phyloP scores from a whole-genome alignment of 129 eudicot genomes.

The Ambrosia trifida region DNA sequence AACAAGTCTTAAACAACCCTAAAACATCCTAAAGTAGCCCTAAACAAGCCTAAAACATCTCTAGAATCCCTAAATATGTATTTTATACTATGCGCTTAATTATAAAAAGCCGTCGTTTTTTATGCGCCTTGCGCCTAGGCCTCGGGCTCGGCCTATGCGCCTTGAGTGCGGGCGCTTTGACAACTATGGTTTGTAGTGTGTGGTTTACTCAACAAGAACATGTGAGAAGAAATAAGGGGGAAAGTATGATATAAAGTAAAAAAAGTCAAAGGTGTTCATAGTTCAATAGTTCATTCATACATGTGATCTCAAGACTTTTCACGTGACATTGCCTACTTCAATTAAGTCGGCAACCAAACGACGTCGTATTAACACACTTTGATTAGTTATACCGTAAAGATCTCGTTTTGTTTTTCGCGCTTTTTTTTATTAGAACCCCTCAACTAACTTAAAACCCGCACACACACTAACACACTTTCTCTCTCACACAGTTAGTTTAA shows the following conservation, averaged over 20 bases:
- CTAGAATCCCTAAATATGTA: no score
- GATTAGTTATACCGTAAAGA: constrained; percentile 10
- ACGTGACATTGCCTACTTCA: constrained; percentile 16
- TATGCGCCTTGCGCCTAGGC: no score
- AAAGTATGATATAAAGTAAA: constrained; percentile 3
- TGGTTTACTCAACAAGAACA: background rate
- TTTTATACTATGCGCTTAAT: no score
- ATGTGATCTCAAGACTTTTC: constrained; percentile 22
- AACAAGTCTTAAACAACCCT: no score
- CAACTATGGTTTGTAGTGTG: background rate
- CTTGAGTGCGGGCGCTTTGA: background rate
- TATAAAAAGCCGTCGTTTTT: no score
- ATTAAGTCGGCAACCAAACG: constrained; percentile 21
- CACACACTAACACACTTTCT: constrained; percentile 14
- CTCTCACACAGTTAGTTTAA: background rate
- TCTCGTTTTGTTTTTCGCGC: constrained; percentile 39
- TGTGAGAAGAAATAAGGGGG: background rate
- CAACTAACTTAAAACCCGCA: background rate
- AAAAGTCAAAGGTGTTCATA: constrained; percentile 13
- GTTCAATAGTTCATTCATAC: no score
- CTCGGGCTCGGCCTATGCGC: no score
- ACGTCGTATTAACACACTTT: constrained; percentile 8
- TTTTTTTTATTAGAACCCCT: constrained; percentile 17
- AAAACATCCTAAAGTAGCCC: no score
- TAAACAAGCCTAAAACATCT: no score